Conservation (phyloP, 2,329 filamentous ascomycete genomes). For the Emergomyces orientalis region DNA sequence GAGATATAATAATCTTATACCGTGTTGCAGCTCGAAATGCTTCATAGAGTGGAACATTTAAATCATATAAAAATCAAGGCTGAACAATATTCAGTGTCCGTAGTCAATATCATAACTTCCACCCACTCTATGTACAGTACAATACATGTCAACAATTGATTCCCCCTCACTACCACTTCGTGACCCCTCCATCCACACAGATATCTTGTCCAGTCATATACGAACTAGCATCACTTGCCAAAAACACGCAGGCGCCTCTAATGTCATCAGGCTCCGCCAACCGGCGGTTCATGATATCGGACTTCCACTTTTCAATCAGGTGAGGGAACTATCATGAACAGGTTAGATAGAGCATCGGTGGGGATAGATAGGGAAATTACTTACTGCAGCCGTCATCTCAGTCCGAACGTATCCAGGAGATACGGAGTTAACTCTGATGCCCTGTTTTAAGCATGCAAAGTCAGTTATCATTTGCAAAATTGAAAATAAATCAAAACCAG, state of each 20-base stretch:
- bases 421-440: slow-evolving; percentile 37
- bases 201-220: slow-evolving; percentile 48
- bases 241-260: slow-evolving; percentile 9
- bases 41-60: not conserved
- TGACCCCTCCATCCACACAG: slow-evolving; percentile 68
- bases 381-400: slow-evolving; percentile 42
- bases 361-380: not conserved
- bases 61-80: no score
- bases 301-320: slow-evolving; percentile 62
- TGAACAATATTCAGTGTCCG: not conserved
- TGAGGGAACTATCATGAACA: slow-evolving; percentile 33
- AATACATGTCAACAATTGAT: not conserved
- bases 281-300: slow-evolving; percentile 48
- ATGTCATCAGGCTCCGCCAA: slow-evolving; percentile 13
- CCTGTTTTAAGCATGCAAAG: slow-evolving; percentile 16
- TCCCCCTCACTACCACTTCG: slow-evolving; percentile 30
- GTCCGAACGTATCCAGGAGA: slow-evolving; percentile 34
- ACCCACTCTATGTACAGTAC: not conserved
- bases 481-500: no score
- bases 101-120: not conserved
- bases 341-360: not conserved
- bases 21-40: not conserved
- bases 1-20: not conserved
- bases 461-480: not conserved
- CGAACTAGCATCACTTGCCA: slow-evolving; percentile 13